Conservation (phyloP, 768 basidiomycete species). For the Tulasnella sp. region DNA sequence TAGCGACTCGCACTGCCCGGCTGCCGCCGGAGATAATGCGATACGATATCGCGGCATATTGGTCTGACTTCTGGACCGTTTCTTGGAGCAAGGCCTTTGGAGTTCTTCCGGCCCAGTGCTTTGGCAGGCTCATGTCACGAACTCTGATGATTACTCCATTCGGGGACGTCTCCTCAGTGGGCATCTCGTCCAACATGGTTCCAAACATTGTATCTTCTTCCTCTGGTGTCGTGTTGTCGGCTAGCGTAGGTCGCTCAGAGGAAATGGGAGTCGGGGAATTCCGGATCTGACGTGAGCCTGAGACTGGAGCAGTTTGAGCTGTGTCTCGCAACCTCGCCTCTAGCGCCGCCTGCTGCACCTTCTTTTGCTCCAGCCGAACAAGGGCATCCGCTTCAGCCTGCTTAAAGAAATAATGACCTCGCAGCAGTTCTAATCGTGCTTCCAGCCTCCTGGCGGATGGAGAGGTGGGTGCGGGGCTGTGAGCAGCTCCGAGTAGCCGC, state of each 20-base stretch:
- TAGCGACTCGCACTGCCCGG: conserved; percentile 60
- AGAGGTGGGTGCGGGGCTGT: conserved; percentile 27
- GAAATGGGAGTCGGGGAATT: too few relatives aligned
- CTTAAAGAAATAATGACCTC: conserved; percentile 61
- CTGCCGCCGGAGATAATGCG: conserved; percentile 53
- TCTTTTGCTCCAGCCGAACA: conserved; percentile 45
- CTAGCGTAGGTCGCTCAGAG: background rate
- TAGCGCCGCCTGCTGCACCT: conserved; percentile 32
- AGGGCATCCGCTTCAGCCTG: conserved; percentile 50
- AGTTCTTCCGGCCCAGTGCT: conserved; percentile 70
- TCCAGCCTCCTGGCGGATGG: conserved; percentile 28
- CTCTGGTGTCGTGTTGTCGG: background rate
- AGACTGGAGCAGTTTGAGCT: conserved; percentile 4
- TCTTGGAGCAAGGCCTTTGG: conserved; percentile 67
- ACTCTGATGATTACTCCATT: conserved; percentile 30
- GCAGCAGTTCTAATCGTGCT: conserved; percentile 37
- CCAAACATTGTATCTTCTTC: conserved; percentile 49
- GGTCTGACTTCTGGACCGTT: conserved; percentile 54
- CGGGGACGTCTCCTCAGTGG: conserved; percentile 40
- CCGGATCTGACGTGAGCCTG: background rate
- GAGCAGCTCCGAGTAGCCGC: conserved; percentile 36
- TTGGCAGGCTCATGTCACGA: conserved; percentile 70
- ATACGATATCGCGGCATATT: conserved; percentile 66
- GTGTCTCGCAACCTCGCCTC: conserved; percentile 22
- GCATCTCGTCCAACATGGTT: conserved; percentile 58